These are phyloP conservation scores for Astraeus odoratus DNA, from an alignment of 768 basidiomycete genomes.

Conservation along the genomic window DNA sequence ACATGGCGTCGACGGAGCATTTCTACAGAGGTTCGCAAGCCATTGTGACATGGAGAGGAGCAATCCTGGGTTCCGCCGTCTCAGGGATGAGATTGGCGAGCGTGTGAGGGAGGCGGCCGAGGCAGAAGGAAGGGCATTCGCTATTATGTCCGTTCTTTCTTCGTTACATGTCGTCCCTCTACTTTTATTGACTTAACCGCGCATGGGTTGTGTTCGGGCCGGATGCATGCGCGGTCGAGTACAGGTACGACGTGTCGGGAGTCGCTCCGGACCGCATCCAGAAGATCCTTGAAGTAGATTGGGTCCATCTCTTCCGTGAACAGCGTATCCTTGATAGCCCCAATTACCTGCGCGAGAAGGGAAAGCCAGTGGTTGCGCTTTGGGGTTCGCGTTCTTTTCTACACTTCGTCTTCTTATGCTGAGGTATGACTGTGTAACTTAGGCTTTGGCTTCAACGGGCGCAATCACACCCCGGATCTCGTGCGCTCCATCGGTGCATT, in stretches of 20 bases:
- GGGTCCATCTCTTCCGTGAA: conserved; percentile 60
- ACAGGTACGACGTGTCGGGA: conserved; percentile 79
- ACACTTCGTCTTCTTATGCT: neutral
- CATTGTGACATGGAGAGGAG: conserved; percentile 53
- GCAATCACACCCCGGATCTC: conserved; percentile 54
- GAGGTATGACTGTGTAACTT: neutral
- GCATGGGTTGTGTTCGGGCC: neutral
- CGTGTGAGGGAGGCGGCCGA: conserved; percentile 73
- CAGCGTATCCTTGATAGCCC: conserved; percentile 63
- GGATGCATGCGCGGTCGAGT: too few species aligned
- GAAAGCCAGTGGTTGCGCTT: conserved; percentile 62
- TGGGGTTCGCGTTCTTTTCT: conserved; percentile 47
- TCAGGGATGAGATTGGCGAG: conserved; percentile 71
- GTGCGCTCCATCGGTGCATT: conserved; percentile 48
- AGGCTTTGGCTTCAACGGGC: conserved; percentile 65
- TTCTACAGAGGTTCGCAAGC: conserved; percentile 71
- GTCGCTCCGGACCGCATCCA: conserved; percentile 68
- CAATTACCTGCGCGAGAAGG: conserved; percentile 64
- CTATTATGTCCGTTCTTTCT: conserved; percentile 61
- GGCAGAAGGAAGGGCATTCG: conserved; percentile 71
- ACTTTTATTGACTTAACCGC: neutral
- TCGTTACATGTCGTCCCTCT: neutral
- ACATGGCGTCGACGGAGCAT: conserved; percentile 74
- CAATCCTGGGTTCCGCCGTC: conserved; percentile 48
- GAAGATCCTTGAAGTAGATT: conserved; percentile 61